These are phyloP conservation scores for Heliamphora exappendiculata DNA, from an alignment of 148 eudicot genomes.

Conservation along the genomic window DNA sequence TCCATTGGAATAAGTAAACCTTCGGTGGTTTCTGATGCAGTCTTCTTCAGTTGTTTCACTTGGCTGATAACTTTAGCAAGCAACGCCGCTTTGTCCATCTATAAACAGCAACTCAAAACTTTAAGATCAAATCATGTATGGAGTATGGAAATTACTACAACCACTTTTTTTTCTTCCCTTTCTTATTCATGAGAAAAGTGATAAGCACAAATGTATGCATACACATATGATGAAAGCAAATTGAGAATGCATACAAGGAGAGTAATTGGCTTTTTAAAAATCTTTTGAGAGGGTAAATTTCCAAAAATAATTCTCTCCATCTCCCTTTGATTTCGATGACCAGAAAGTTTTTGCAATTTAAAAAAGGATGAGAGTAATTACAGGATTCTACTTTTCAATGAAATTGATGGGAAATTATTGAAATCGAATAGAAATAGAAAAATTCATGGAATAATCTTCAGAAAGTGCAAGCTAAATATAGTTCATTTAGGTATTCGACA, in stretches of 20 bases:
- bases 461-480: not conserved
- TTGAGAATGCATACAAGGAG: too few relatives aligned
- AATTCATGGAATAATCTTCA: not conserved
- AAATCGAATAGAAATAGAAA: not conserved
- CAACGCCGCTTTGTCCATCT: constrained; percentile 89
- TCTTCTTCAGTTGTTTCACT: constrained; percentile 46
- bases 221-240: not conserved
- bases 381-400: not conserved
- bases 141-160: too few relatives aligned
- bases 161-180: not conserved
- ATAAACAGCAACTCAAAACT: constrained; percentile 1
- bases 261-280: too few relatives aligned
- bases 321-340: too few relatives aligned
- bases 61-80: constrained; percentile 64
- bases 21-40: constrained; percentile 48
- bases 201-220: not conserved
- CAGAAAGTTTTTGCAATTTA: too few relatives aligned
- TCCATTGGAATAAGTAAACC: constrained; percentile 63
- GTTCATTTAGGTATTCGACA: not conserved
- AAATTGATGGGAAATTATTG: not conserved
- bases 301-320: too few relatives aligned
- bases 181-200: not conserved
- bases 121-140: constrained; percentile 4
- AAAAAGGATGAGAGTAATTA: too few relatives aligned
- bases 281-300: too few relatives aligned